These are phyloP conservation scores for Microstegium vimineum DNA, from an alignment of 176 grass and related monocot species.

Conservation along the genomic window DNA sequence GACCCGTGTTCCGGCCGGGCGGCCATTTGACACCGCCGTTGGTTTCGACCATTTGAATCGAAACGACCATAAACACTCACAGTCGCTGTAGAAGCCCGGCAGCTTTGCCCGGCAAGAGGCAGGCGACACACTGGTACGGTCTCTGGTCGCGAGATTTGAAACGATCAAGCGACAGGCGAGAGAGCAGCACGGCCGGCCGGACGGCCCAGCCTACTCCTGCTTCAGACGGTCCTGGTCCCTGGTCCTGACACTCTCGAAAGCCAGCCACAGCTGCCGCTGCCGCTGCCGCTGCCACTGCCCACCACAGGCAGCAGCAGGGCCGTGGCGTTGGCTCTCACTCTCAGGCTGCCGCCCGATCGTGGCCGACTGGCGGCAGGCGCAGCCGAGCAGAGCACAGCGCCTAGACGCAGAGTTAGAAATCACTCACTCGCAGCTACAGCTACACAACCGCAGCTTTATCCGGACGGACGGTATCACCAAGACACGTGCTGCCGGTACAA, in stretches of 20 bases:
- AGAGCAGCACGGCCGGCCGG: not conserved
- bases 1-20: not conserved
- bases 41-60: not conserved
- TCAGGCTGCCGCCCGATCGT: not conserved
- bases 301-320: not conserved
- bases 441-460: not conserved
- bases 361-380: not conserved
- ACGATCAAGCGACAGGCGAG: conserved; percentile 6
- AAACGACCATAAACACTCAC: not conserved
- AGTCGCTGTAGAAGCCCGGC: not conserved
- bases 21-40: not conserved
- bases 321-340: not conserved
- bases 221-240: no score
- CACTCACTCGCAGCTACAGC: not conserved
- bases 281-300: not conserved
- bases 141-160: conserved; percentile 18
- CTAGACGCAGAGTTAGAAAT: not conserved
- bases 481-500: conserved; percentile 23
- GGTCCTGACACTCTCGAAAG: conserved; percentile 16
- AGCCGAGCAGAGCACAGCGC: not conserved
- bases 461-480: not conserved
- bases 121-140: not conserved
- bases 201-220: not conserved
- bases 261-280: not conserved
- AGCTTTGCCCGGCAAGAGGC: not conserved